These are phyloP conservation scores for Apocynum venetum DNA, from an alignment of 257 asterid genomes.

Conservation along the genomic window DNA sequence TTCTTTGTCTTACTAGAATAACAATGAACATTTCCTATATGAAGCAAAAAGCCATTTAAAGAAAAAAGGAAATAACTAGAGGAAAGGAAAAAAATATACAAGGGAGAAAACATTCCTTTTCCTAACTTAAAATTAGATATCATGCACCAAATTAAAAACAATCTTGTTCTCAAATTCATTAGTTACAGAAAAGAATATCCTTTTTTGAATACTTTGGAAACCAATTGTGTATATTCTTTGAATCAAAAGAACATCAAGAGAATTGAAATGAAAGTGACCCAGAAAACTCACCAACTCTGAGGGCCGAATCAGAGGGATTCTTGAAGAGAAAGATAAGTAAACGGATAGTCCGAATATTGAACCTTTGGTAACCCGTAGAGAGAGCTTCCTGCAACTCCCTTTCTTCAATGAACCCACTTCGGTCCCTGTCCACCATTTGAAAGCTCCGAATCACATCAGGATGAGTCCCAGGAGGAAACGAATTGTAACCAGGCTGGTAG, in stretches of 20 bases:
- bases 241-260: neutral
- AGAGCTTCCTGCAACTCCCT: slow-evolving; percentile 70
- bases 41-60: too few species aligned
- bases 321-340: slow-evolving; percentile 69
- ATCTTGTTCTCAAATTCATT: neutral
- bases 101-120: neutral
- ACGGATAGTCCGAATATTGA: slow-evolving; percentile 63
- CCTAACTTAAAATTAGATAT: too few species aligned
- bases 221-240: neutral
- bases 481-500: slow-evolving; percentile 6
- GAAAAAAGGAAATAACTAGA: neutral
- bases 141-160: neutral
- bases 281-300: slow-evolving; percentile 45
- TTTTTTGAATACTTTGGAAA: neutral
- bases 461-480: slow-evolving; percentile 69
- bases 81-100: neutral
- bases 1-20: neutral
- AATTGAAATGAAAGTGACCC: neutral
- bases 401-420: slow-evolving; percentile 73
- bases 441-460: slow-evolving; percentile 75
- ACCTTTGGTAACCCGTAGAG: slow-evolving; percentile 48
- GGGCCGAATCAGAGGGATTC: slow-evolving; percentile 41
- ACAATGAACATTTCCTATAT: neutral
- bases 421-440: slow-evolving; percentile 78
- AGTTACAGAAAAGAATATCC: neutral